Evolutionary conservation across 768 basidiomycete genomes (phyloP), one percentile per base, ranked within the genome.

Genomic region (Psilocybe cubensis): DNA sequence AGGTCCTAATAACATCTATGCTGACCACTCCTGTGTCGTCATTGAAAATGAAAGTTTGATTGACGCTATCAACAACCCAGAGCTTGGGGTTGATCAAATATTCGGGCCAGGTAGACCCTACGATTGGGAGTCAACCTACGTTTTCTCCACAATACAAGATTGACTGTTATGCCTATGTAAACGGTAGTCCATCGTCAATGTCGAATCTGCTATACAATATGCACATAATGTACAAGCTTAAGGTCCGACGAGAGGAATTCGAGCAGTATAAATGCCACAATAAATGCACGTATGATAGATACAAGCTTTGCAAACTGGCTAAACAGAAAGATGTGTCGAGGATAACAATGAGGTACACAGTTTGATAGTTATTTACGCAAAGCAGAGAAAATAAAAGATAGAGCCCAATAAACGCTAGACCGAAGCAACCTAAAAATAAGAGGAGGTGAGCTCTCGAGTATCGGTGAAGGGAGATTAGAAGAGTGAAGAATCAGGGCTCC

Each of bases 51-150:
- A 78, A 62, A 70, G 71, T 21, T 67, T 70, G 47, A 79, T 81
- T 23, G 80, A 80, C 62, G 79, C 74, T 11, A 80, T 81, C 54
- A 81, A 82, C 69, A 76, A 79, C 47, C 80, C 80, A 2, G 72
- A 79, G 55, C 77, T 74, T 57, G 69, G 68, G 12, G 67, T 78
- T 1, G 65, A 81, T 60, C 77, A 81, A 56, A 80, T 81, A 35
- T 81, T 74, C 57, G 76, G 72, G 4, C 77, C 76, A 0, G 49
- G 38, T 5, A 64, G 71, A 28, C 69, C 75, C 10, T 79, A 77
- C 56, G 59, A 61, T 10, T 80, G 77, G 79, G 68, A 74, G 41
- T 56, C 76, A 24, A 70, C 72, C n/a, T 78, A 79, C 60, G 60
- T 63, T n/a, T 79, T 79, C 62, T 77, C 76, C 6, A 69, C 59